Evolutionary conservation across 257 asterid genomes (phyloP), one percentile per base, ranked within the genome.

Genomic region (Lavandula angustifolia): DNA sequence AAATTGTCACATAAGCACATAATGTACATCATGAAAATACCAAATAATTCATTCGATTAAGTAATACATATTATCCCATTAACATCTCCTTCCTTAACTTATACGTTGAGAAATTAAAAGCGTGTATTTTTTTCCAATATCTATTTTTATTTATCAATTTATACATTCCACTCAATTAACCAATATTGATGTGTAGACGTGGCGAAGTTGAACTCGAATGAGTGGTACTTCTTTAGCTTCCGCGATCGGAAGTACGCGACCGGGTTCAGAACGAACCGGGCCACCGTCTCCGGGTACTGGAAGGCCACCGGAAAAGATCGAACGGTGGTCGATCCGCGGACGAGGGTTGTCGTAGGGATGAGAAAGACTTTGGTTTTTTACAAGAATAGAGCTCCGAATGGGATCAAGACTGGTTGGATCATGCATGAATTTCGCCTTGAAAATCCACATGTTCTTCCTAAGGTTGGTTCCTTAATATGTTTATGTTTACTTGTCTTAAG

Each of bases 211-310:
- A 88, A 88, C 38, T 79, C 95, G 1, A 80, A 35, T 1, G 96
- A 91, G 78, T 91, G 98, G 98, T 91, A 88, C 80, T 91, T 91
- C 85, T 91, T 91, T 59, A 88, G 88, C 75, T 88, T 88, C 32
- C 84, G 98, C 0, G 98, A 86, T 44, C 87, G 94, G 3, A 91
- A 91, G 62, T 91, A 91, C 0, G 89, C 98, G 0, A 86, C 95
- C 0, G 98, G 98, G 2, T 88, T 37, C n/a, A 63, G 98, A 27
- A 78, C 91, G 0, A 91, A 88, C 57, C 69, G 98, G 14, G 96
- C 96, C 6, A 91, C 98, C 14, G 74, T 59, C 31, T 67, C 88
- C 0, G 98, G 95, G 9, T 88, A 86, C 53, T 91, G 98, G 98
- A 91, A 91, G 76, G 98, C 98, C 1, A 91, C 98, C 0, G 98